Evolutionary conservation across 2,329 filamentous ascomycete genomes (phyloP), one percentile per base, ranked within the genome.

Genomic region (Colletotrichum sojae): DNA sequence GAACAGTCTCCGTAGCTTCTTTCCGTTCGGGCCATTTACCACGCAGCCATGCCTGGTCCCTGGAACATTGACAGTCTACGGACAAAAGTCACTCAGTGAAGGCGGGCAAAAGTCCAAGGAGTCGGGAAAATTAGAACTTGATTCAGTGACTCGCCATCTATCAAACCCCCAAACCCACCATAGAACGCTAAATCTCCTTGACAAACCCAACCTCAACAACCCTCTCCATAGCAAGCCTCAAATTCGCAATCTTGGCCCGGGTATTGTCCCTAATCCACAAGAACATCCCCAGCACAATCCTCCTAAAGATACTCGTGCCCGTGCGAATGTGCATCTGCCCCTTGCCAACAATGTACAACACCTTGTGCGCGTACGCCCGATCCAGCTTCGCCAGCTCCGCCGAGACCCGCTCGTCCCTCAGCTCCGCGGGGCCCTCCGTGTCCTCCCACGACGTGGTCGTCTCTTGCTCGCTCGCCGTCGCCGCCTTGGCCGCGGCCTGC

Each of bases 131-230:
- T 2, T 10, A 4, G 10, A 10, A 36, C 31, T 36, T 36, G 31
- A 36, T 36, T 36, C 31, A 36, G n/a, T n/a, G n/a, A n/a, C n/a
- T n/a, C n/a, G n/a, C n/a, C n/a, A n/a, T n/a, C n/a, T n/a, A n/a
- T 36, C 31, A 36, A 36, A 8, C 10, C 31, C 31, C 31, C 10
- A 36, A 36, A 36, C 8, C 31, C 31, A 45, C 18, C 16, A 48
- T 40, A 39, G 1, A 27, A 18, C 43, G 25, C 46, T 73, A 90
- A 62, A 92, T 88, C 71, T 91, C 88, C 78, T 91, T 91, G 1
- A 92, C 84, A 75, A 92, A 92, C 0, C 91, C 91, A 18, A 92
- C 89, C 79, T 92, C 91, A 18, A 92, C 86, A 55, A 92, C 76
- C 56, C 85, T 84, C 68, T 92, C 89, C 68, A 87, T 84, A 0